phyloP scores from a whole-genome alignment of 2,329 filamentous ascomycete species.

The Gliomastix tumulicola region DNA sequence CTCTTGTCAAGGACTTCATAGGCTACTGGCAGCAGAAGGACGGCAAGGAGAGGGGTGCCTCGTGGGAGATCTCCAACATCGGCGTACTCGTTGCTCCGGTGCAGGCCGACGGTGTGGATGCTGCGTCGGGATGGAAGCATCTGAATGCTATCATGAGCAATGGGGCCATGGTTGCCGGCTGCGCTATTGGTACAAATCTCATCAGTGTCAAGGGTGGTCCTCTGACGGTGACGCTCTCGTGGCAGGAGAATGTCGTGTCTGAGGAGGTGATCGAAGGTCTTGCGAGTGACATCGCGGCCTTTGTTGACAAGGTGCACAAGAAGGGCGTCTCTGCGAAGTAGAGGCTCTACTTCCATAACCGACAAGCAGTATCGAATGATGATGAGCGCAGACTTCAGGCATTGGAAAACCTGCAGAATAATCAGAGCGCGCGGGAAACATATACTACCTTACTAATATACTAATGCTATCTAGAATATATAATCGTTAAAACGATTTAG shows the following conservation, averaged over 20 bases:
- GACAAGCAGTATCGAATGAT: too few species aligned
- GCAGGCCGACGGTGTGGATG: conserved; percentile 1
- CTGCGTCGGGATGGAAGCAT: conserved; percentile 21
- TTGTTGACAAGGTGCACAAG: too few species aligned
- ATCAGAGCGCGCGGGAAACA: too few species aligned
- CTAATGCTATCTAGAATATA: too few species aligned
- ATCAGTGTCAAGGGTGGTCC: conserved; percentile 33
- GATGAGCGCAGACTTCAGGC: too few species aligned
- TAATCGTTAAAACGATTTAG: too few species aligned
- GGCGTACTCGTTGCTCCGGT: conserved; percentile 38
- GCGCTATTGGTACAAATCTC: conserved; percentile 36
- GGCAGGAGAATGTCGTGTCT: conserved; percentile 38
- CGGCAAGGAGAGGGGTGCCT: conserved; percentile 29
- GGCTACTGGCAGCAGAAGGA: conserved; percentile 31
- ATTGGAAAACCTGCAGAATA: too few species aligned
- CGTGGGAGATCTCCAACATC: conserved; percentile 48
- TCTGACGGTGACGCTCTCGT: conserved; percentile 35
- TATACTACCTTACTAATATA: too few species aligned
- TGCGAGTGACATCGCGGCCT: conserved; percentile 23
- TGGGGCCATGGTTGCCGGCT: conserved; percentile 32
- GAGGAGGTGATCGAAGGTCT: conserved; percentile 27
- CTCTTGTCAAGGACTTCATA: conserved; percentile 34
- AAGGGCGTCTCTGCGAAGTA: too few species aligned
- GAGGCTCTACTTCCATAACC: too few species aligned
- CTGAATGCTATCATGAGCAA: conserved; percentile 43